These are phyloP conservation scores for Grammothele lineata DNA, from an alignment of 768 basidiomycete species.

Conservation along the genomic window DNA sequence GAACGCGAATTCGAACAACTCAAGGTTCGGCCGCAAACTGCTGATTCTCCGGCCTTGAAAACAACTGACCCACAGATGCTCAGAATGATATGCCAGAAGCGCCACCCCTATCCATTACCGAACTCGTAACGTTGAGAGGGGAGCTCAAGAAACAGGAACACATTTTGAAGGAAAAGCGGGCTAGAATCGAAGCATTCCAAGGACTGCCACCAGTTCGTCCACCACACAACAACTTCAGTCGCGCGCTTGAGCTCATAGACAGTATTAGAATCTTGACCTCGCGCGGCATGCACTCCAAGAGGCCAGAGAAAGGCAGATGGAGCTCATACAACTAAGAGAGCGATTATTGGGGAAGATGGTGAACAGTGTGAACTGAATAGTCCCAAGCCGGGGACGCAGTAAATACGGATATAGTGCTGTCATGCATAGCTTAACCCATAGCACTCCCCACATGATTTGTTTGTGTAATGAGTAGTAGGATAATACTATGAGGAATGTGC, in stretches of 20 bases:
- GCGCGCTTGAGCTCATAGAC: background rate
- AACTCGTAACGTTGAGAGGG: constrained; percentile 36
- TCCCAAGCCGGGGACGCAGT: too few species aligned
- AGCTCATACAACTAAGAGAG: constrained; percentile 44
- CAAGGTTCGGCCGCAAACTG: constrained; percentile 21
- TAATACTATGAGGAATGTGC: too few species aligned
- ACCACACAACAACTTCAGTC: background rate
- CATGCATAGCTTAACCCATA: too few species aligned
- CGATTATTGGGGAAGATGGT: constrained; percentile 44
- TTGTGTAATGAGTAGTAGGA: too few species aligned
- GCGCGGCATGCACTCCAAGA: constrained; percentile 38
- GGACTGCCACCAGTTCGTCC: constrained; percentile 47
- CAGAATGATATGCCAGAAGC: constrained; percentile 29
- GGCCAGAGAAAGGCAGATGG: constrained; percentile 40
- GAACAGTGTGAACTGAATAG: constrained; percentile 30
- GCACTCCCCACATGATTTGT: too few species aligned
- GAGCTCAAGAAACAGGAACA: constrained; percentile 33
- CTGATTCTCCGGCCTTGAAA: background rate
- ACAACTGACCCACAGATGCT: background rate
- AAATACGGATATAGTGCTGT: too few species aligned
- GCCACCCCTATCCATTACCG: constrained; percentile 33
- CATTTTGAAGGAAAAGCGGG: constrained; percentile 39
- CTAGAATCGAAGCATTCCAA: constrained; percentile 42
- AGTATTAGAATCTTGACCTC: constrained; percentile 40
- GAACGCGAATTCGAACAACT: constrained; percentile 36